Percentiles rank a stretch among this genome's conserved stretches.
phyloP scores from a whole-genome alignment of 2,329 filamentous ascomycete species.

The Aspergillus clavatus region DNA sequence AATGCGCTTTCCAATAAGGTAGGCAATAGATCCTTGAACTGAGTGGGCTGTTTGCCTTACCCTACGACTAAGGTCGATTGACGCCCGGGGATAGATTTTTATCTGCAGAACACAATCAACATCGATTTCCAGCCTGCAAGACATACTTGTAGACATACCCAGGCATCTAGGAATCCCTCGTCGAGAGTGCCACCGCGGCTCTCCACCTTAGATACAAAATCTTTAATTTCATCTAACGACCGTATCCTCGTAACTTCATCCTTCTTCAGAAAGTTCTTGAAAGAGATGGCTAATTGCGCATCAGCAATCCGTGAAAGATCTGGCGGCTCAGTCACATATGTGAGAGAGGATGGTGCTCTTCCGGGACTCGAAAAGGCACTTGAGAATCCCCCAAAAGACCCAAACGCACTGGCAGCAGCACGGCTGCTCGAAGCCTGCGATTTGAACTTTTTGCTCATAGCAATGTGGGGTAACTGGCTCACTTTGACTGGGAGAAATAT shows the following conservation, averaged over 20 bases:
- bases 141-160: conserved; percentile 55
- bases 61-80: conserved; percentile 81
- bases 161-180: conserved; percentile 78
- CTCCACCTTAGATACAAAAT: conserved; percentile 56
- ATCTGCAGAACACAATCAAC: conserved; percentile 50
- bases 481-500: conserved; percentile 17
- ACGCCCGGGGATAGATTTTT: conserved; percentile 78
- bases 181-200: conserved; percentile 60
- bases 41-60: conserved; percentile 82
- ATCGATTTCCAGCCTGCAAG: conserved; percentile 4
- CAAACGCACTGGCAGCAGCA: conserved; percentile 48
- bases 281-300: conserved; percentile 76
- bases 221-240: conserved; percentile 77
- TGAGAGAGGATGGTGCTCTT: conserved; percentile 59
- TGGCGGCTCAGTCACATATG: conserved; percentile 81
- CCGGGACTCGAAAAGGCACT: conserved; percentile 35
- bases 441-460: conserved; percentile 60
- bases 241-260: conserved; percentile 89
- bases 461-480: conserved; percentile 30
- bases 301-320: conserved; percentile 74
- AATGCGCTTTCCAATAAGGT: conserved; percentile 69
- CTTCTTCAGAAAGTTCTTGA: conserved; percentile 90
- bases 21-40: conserved; percentile 61
- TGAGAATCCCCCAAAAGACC: conserved; percentile 42
- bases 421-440: conserved; percentile 61